These are phyloP conservation scores for Tuber microsphaerosporum DNA, from an alignment of 495 filamentous ascomycete genomes.

Conservation along the genomic window DNA sequence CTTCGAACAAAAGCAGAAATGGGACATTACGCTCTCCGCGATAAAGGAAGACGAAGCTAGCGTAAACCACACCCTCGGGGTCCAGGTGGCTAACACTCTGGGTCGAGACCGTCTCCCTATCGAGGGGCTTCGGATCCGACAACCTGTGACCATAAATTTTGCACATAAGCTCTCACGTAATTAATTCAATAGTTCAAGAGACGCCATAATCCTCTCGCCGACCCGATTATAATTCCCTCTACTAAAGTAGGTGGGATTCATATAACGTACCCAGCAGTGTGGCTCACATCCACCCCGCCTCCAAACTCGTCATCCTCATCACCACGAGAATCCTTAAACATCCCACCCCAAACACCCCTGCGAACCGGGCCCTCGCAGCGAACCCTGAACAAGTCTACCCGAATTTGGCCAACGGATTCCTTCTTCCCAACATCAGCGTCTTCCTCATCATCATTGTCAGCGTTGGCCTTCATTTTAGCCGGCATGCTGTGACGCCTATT, in stretches of 20 bases:
- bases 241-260: slow-evolving; percentile 34
- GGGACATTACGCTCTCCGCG: slow-evolving; percentile 76
- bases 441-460: slow-evolving; percentile 68
- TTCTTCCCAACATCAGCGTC: slow-evolving; percentile 84
- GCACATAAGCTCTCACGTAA: slow-evolving; percentile 39
- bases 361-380: slow-evolving; percentile 95
- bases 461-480: slow-evolving; percentile 48
- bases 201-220: slow-evolving; percentile 24
- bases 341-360: slow-evolving; percentile 92
- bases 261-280: slow-evolving; percentile 60
- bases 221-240: slow-evolving; percentile 20
- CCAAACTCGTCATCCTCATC: slow-evolving; percentile 59
- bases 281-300: slow-evolving; percentile 68
- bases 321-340: slow-evolving; percentile 94
- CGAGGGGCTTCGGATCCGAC: slow-evolving; percentile 91
- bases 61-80: slow-evolving; percentile 87
- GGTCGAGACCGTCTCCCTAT: slow-evolving; percentile 94
- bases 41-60: slow-evolving; percentile 96
- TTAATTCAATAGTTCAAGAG: slow-evolving; percentile 21
- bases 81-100: slow-evolving; percentile 99
- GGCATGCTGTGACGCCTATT: slow-evolving; percentile 51
- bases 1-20: background rate
- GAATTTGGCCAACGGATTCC: slow-evolving; percentile 95
- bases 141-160: slow-evolving; percentile 54
- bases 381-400: slow-evolving; percentile 92